Percentiles rank a stretch among this genome's conserved stretches.
Conservation (phyloP, 345 rosid genomes). For the Rubroshorea leprosula region DNA sequence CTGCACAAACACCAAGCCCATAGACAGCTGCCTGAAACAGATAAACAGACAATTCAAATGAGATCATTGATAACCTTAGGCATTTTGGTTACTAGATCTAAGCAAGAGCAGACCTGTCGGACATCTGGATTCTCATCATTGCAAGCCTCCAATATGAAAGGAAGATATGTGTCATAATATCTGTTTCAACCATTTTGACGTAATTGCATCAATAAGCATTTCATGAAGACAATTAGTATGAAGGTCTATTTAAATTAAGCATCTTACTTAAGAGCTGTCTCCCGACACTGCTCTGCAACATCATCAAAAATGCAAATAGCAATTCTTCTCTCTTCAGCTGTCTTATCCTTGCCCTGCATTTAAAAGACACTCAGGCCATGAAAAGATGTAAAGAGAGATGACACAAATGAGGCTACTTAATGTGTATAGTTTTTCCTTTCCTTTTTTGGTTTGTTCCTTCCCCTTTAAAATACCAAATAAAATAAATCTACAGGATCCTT, state of each 20-base stretch:
- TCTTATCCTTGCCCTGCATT: constrained; percentile 58
- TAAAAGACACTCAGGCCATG: not conserved
- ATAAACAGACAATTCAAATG: not conserved
- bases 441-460: too few species aligned
- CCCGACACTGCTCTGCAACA: constrained; percentile 65
- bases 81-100: constrained; percentile 2
- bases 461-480: too few species aligned
- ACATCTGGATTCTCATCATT: constrained; percentile 54
- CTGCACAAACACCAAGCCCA: constrained; percentile 68
- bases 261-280: constrained; percentile 53
- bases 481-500: too few species aligned
- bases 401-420: too few species aligned
- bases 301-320: constrained; percentile 76
- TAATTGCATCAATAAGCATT: not conserved
- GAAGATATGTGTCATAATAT: constrained; percentile 60
- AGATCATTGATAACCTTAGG: constrained; percentile 3
- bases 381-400: too few species aligned
- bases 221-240: not conserved
- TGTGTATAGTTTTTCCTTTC: too few species aligned
- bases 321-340: constrained; percentile 66
- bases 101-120: constrained; percentile 45
- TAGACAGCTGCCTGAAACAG: constrained; percentile 61
- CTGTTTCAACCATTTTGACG: constrained; percentile 24
- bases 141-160: constrained; percentile 66
- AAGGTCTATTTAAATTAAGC: constrained; percentile 2